Percentiles rank a stretch among this genome's conserved stretches.
Conservation (phyloP, 768 basidiomycete species). For the Coprinopsis sp. region DNA sequence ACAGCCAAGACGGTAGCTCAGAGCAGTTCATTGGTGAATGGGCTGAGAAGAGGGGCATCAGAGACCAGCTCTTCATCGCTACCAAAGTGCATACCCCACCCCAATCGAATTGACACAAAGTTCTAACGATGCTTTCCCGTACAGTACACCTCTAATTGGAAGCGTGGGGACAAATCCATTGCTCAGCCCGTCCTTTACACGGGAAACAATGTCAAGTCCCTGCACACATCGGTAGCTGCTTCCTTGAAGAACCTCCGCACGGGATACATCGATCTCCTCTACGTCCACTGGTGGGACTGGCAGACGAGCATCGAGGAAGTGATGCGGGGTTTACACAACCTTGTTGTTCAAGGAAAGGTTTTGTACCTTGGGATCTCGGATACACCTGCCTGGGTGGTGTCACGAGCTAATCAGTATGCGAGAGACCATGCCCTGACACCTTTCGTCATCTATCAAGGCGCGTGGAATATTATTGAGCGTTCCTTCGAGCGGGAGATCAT, state of each 20-base stretch:
- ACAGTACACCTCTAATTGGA: constrained; percentile 27
- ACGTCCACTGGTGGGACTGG: constrained; percentile 49
- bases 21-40: constrained; percentile 50
- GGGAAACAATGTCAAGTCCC: constrained; percentile 41
- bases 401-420: constrained; percentile 47
- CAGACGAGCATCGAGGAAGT: constrained; percentile 49
- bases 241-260: constrained; percentile 41
- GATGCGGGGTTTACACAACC: constrained; percentile 48
- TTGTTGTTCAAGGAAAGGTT: constrained; percentile 49
- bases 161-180: constrained; percentile 19
- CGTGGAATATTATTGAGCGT: constrained; percentile 39
- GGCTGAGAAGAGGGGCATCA: constrained; percentile 37
- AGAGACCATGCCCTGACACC: constrained; percentile 43
- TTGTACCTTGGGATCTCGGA: constrained; percentile 39
- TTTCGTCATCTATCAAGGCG: constrained; percentile 51
- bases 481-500: constrained; percentile 53
- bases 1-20: constrained; percentile 46
- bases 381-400: constrained; percentile 46
- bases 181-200: constrained; percentile 25
- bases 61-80: constrained; percentile 47
- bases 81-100: constrained; percentile 27
- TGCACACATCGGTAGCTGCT: constrained; percentile 34
- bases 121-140: background rate
- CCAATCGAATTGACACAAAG: too few relatives aligned
- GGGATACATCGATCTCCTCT: constrained; percentile 31